These are phyloP conservation scores for Fusarium sp. DNA, from an alignment of 2,329 filamentous ascomycete genomes.

Conservation along the genomic window DNA sequence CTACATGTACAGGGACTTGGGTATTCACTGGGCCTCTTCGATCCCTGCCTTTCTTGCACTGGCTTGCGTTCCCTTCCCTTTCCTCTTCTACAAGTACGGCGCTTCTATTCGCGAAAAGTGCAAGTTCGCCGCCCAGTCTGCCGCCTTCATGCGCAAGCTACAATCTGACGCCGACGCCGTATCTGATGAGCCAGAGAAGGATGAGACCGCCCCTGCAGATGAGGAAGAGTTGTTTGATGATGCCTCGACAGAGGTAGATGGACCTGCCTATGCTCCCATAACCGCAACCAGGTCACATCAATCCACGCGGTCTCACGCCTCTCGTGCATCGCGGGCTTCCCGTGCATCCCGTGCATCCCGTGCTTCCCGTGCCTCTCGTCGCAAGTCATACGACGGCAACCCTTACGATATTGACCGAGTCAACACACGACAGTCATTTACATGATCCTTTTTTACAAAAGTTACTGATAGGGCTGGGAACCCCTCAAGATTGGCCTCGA, in stretches of 20 bases:
- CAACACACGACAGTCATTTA: constrained; percentile 34
- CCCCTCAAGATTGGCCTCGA: constrained; percentile 7
- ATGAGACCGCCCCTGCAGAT: constrained; percentile 1
- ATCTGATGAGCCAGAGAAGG: constrained; percentile 22
- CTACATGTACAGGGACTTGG: constrained; percentile 35
- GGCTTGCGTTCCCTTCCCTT: constrained; percentile 37
- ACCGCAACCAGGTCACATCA: constrained; percentile 14
- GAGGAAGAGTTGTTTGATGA: constrained; percentile 24
- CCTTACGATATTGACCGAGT: constrained; percentile 35
- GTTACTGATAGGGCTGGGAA: constrained; percentile 5
- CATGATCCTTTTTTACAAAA: constrained; percentile 20
- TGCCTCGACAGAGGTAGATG: constrained; percentile 29
- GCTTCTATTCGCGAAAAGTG: constrained; percentile 34
- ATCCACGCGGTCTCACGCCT: constrained; percentile 22
- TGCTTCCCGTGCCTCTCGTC: constrained; percentile 22
- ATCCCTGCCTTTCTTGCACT: constrained; percentile 31
- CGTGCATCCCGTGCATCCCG: constrained; percentile 18
- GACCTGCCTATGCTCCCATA: constrained; percentile 31
- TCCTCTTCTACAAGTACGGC: constrained; percentile 38
- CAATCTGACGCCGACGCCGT: constrained; percentile 11
- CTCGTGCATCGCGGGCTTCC: constrained; percentile 17
- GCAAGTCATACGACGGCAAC: constrained; percentile 32
- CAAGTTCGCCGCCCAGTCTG: constrained; percentile 35
- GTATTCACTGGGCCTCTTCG: constrained; percentile 36
- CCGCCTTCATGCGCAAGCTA: constrained; percentile 35